Conservation (phyloP, 495 filamentous ascomycete genomes). For the Durotheca rogersii region DNA sequence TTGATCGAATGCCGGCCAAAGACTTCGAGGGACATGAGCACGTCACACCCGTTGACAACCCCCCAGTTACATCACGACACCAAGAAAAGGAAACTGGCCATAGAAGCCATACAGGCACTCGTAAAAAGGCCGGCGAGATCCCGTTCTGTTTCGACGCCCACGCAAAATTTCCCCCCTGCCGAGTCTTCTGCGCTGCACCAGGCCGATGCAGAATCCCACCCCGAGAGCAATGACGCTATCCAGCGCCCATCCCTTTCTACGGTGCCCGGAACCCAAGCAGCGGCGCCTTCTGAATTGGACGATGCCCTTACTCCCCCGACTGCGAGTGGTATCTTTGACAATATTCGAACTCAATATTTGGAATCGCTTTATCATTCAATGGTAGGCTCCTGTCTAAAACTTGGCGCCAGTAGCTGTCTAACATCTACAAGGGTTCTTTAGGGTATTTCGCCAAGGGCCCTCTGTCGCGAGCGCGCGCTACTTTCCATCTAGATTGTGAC, state of each 20-base stretch:
- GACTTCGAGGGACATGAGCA: slow-evolving; percentile 6
- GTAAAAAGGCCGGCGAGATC: slow-evolving; percentile 42
- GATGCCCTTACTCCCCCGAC: slow-evolving; percentile 43
- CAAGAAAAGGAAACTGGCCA: slow-evolving; percentile 53
- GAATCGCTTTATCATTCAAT: slow-evolving; percentile 90
- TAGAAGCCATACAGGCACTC: slow-evolving; percentile 53
- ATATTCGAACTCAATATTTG: slow-evolving; percentile 73
- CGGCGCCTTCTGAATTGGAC: slow-evolving; percentile 8
- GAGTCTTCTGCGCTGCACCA: slow-evolving; percentile 12
- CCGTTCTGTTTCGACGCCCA: slow-evolving; percentile 30
- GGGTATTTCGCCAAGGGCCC: slow-evolving; percentile 98
- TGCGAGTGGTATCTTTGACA: slow-evolving; percentile 64
- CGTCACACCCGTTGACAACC: slow-evolving; percentile 34
- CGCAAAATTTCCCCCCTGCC: slow-evolving; percentile 21
- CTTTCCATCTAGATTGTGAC: slow-evolving; percentile 63
- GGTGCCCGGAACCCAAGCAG: neutral
- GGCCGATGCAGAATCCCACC: slow-evolving; percentile 2
- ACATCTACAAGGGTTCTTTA: slow-evolving; percentile 67
- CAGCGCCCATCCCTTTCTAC: slow-evolving; percentile 6
- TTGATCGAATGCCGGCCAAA: slow-evolving; percentile 21
- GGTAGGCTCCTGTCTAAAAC: slow-evolving; percentile 43
- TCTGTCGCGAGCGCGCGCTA: slow-evolving; percentile 78
- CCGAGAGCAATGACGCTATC: slow-evolving; percentile 5
- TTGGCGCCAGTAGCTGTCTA: slow-evolving; percentile 12
- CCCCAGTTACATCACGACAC: slow-evolving; percentile 43